These are phyloP conservation scores for Tilletia indica DNA, from an alignment of 1,284 basidiomycete genomes.

Conservation along the genomic window DNA sequence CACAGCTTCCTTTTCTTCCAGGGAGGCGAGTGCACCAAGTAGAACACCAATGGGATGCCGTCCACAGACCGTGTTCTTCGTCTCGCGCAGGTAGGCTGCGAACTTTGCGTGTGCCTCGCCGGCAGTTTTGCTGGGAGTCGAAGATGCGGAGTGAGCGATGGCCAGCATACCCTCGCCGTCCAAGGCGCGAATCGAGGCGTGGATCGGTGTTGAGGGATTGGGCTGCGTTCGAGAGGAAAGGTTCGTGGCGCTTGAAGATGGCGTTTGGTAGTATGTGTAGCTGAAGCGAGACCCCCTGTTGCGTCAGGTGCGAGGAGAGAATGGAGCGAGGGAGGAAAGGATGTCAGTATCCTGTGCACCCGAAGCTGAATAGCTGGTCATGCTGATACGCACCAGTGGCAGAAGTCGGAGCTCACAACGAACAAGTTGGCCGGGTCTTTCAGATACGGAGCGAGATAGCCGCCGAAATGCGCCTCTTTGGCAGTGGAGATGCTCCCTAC, in stretches of 20 bases:
- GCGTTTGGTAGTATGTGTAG: conserved; percentile 85
- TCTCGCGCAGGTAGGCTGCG: conserved; percentile 71
- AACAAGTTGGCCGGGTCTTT: conserved; percentile 75
- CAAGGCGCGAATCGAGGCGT: conserved; percentile 69
- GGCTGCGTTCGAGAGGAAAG: conserved; percentile 22
- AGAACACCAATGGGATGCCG: conserved; percentile 91
- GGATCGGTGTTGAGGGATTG: conserved; percentile 36
- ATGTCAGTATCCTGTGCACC: not conserved
- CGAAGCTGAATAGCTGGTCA: not conserved
- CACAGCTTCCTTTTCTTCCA: conserved; percentile 57
- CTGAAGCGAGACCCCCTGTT: conserved; percentile 83
- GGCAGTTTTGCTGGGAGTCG: conserved; percentile 32
- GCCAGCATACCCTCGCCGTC: conserved; percentile 77
- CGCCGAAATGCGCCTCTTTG: conserved; percentile 68
- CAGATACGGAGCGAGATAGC: conserved; percentile 76
- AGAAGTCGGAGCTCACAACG: conserved; percentile 93
- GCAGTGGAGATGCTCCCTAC: conserved; percentile 75
- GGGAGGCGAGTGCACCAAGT: conserved; percentile 69
- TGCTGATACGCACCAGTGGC: conserved; percentile 75
- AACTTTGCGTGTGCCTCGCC: conserved; percentile 36
- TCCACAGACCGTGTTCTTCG: conserved; percentile 95
- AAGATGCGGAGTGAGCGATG: conserved; percentile 58
- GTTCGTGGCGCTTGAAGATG: conserved; percentile 56
- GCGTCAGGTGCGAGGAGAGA: not conserved
- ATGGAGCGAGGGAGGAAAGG: not conserved